Evolutionary conservation across 179 eudicot genomes (phyloP), one percentile per base, ranked within the genome.

Genomic region (Carnegiea gigantea): DNA sequence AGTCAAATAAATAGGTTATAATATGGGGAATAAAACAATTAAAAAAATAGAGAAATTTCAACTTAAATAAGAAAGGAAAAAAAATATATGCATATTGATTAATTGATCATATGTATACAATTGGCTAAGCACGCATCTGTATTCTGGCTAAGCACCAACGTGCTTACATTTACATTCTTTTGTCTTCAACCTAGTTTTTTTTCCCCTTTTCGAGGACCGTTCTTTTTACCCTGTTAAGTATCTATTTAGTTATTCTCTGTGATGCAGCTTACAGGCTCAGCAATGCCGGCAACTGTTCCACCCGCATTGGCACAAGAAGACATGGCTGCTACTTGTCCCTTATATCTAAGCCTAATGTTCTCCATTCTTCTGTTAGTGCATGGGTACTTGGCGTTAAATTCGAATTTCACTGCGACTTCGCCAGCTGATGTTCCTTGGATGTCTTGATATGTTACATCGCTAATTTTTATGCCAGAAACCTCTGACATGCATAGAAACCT

Each of bases 371-470:
- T 82, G 36, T 84, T 84, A 14, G 77, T 79, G 59, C 97, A 93
- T 17, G 92, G 95, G 80, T 76, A 78, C 72, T 75, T 90, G 17
- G 88, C 59, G 62, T 92, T 88, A 78, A 95, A 93, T 51, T 89
- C 84, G 20, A 93, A 86, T 7, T 76, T 84, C 43, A 92, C 85
- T 6, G 95, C 93, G 2, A 86, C 83, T 10, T 87, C 67, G 0
- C 91, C 80, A 4, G 92, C 91, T 64, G 95, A 92, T 33, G 92
- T 83, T 38, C 95, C 94, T 0, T 82, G 88, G 20, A 92, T 88
- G 24, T 90, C 89, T 60, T 85, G 54, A 60, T 90, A 92, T 40
- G 83, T 85, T 36, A 92, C 88, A 40, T 86, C 84, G 40, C 90
- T 88, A n/a, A 92, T 84, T 59, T 81, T 82, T 48, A 92, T 83